Evolutionary conservation across 495 filamentous ascomycete species (phyloP).

Genomic region (Coniosporium apollinis): DNA sequence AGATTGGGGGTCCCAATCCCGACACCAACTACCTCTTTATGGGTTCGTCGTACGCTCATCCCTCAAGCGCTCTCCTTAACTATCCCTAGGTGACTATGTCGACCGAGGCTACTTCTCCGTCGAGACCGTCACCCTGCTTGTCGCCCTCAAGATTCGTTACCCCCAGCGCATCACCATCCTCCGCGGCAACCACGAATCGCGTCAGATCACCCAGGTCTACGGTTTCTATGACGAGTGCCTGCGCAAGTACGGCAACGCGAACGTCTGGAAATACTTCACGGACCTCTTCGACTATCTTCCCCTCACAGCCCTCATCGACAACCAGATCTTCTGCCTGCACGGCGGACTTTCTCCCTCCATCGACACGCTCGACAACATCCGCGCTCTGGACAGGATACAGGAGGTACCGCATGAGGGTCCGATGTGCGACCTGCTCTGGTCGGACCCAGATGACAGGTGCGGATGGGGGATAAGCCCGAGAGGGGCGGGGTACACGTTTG

Average conservation of each 20-base stretch:
- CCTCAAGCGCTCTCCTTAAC: slow-evolving; percentile 7
- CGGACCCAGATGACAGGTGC: slow-evolving; percentile 93
- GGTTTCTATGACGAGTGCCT: slow-evolving; percentile 97
- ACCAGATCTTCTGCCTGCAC: slow-evolving; percentile 99
- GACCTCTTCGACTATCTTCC: slow-evolving; percentile 98
- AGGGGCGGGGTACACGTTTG: slow-evolving; percentile 96
- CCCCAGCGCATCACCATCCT: slow-evolving; percentile 93
- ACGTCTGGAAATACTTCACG: slow-evolving; percentile 99
- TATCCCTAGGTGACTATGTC: slow-evolving; percentile 67
- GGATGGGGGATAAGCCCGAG: slow-evolving; percentile 96
- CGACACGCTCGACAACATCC: slow-evolving; percentile 95
- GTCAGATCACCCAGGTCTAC: slow-evolving; percentile 95
- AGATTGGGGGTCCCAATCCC: slow-evolving; percentile 16
- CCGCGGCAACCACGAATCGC: slow-evolving; percentile 91
- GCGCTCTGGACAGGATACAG: slow-evolving; percentile 88
- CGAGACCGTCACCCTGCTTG: slow-evolving; percentile 85
- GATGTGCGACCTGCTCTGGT: slow-evolving; percentile 98
- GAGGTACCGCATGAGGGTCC: slow-evolving; percentile 97
- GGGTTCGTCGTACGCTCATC: slow-evolving; percentile 32
- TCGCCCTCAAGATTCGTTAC: slow-evolving; percentile 90
- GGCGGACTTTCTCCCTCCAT: slow-evolving; percentile 92
- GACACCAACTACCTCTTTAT: slow-evolving; percentile 35
- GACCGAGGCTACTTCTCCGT: slow-evolving; percentile 96
- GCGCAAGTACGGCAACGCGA: slow-evolving; percentile 94
- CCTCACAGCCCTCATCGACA: slow-evolving; percentile 95